Percentiles rank a stretch among this genome's conserved stretches.
Evolutionary conservation across 75 land plant genomes (phyloP).

Genomic region (Larix kaempferi): DNA sequence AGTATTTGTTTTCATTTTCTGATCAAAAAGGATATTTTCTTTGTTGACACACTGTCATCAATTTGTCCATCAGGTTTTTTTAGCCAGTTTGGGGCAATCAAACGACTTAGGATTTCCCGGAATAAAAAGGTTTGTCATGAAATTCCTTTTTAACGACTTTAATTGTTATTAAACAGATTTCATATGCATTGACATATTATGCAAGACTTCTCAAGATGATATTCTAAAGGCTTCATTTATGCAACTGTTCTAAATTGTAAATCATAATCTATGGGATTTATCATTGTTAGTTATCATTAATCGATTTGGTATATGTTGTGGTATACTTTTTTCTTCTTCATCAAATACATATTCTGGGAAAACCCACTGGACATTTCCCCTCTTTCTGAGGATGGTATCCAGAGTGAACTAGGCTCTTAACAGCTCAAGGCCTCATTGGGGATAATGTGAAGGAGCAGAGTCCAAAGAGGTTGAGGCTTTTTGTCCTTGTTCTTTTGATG

Average conservation of each 20-base stretch:
- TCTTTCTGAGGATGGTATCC: no score
- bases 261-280: neutral
- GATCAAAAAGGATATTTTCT: no score
- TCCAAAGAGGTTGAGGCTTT: no score
- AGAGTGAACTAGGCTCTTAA: no score
- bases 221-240: neutral
- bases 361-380: neutral
- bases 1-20: neutral
- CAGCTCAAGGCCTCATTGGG: no score
- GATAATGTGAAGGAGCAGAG: no score
- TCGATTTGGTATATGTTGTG: neutral
- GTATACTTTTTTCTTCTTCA: neutral
- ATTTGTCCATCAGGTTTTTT: conserved; percentile 60
- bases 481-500: no score
- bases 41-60: neutral
- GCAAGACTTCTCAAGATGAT: neutral
- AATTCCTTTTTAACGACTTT: neutral
- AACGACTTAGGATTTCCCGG: conserved; percentile 66
- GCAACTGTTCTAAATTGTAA: neutral
- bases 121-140: conserved; percentile 69
- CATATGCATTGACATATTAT: neutral
- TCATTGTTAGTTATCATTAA: neutral
- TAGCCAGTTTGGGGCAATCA: conserved; percentile 76
- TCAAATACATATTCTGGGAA: neutral
- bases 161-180: neutral